A percentile compares a stretch with the other conserved stretches of the same genome.
phyloP scores from a whole-genome alignment of 345 rosid genomes.

The rapeseed (Brassica napus) region DNA sequence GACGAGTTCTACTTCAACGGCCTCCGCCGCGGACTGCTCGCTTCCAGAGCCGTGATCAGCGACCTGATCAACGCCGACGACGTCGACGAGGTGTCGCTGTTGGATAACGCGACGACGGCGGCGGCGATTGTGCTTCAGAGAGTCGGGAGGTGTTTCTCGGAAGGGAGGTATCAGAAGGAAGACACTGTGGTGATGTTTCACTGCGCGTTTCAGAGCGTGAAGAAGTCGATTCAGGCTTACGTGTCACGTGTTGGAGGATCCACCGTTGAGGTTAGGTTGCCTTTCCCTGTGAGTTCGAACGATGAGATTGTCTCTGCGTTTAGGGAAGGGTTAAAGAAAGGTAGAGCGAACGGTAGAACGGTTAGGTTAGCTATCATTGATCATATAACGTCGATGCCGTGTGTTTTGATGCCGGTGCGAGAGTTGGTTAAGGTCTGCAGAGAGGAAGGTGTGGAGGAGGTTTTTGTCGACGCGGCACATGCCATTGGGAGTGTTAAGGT shows the following conservation, averaged over 20 bases:
- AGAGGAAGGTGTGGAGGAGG: conserved; percentile 71
- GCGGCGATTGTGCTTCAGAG: conserved; percentile 81
- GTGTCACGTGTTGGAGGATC: not conserved
- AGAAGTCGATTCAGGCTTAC: conserved; percentile 71
- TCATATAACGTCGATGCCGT: conserved; percentile 70
- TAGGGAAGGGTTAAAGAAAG: conserved; percentile 51
- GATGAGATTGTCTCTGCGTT: conserved; percentile 62
- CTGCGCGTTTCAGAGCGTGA: conserved; percentile 61
- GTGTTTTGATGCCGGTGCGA: conserved; percentile 60
- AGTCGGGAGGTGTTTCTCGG: conserved; percentile 58
- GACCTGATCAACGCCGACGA: conserved; percentile 68
- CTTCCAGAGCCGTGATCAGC: conserved; percentile 55
- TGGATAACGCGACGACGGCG: conserved; percentile 80
- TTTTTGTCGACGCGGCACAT: conserved; percentile 79
- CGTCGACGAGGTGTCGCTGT: conserved; percentile 70
- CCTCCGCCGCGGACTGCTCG: conserved; percentile 59
- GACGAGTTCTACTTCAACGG: conserved; percentile 72
- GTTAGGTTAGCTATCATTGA: conserved; percentile 78
- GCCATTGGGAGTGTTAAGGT: conserved; percentile 74
- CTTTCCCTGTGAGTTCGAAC: conserved; percentile 63
- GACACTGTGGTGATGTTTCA: conserved; percentile 67
- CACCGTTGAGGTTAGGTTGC: conserved; percentile 60
- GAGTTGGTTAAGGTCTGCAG: conserved; percentile 64
- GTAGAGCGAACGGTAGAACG: conserved; percentile 50
- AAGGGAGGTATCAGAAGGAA: conserved; percentile 50